These are phyloP conservation scores for Hirsutella rhossiliensis DNA, from an alignment of 2,329 filamentous ascomycete species.

Conservation along the genomic window DNA sequence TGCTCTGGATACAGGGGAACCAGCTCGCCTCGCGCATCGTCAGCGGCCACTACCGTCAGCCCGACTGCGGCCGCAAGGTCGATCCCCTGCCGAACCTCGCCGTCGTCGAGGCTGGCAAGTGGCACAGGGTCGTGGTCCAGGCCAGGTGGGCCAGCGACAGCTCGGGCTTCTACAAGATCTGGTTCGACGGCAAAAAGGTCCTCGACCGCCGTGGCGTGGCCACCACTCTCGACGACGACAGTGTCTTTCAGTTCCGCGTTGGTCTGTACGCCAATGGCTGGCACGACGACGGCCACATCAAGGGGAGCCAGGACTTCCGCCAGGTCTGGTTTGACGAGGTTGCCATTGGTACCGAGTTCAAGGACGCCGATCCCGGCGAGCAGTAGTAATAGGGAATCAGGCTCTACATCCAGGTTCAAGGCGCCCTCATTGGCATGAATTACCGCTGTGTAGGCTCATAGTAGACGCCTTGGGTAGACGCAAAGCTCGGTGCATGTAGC, in stretches of 20 bases:
- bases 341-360: constrained; percentile 25
- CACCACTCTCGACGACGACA: constrained; percentile 31
- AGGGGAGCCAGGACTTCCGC: constrained; percentile 27
- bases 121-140: constrained; percentile 34
- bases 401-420: not conserved
- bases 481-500: no score
- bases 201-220: constrained; percentile 23
- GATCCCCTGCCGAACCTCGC: constrained; percentile 14
- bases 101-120: constrained; percentile 27
- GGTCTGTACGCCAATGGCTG: constrained; percentile 26
- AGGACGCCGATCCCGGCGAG: constrained; percentile 11
- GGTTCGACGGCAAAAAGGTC: constrained; percentile 32
- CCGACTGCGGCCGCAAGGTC: constrained; percentile 12
- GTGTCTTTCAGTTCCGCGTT: constrained; percentile 30
- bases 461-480: no score
- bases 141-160: constrained; percentile 30
- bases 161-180: constrained; percentile 32
- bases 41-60: constrained; percentile 13
- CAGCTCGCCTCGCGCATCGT: constrained; percentile 28
- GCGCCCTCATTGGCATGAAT: not conserved
- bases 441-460: not conserved
- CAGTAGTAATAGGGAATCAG: not conserved
- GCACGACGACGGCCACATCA: constrained; percentile 23
- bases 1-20: constrained; percentile 33
- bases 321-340: constrained; percentile 40